Base-by-base conservation (phyloP, 176 grass and related monocot species). In the Oryza meyeriana region DNA sequence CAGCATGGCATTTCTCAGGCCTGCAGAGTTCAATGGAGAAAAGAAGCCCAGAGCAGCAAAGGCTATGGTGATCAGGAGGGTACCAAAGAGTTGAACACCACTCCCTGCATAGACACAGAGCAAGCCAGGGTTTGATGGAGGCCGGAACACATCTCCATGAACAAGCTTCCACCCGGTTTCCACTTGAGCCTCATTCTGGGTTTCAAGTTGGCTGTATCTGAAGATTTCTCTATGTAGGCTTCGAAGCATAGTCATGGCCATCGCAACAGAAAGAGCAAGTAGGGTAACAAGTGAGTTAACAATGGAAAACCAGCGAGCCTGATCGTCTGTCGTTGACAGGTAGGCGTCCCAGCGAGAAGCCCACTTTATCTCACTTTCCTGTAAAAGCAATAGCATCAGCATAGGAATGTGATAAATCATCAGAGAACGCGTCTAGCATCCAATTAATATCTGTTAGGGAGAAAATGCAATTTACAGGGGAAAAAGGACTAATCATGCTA, bases 111-210 rank as follows among this genome's bases (percentile, higher is more conserved):
- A 86, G 32, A 73, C 84, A 79, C 84, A 80, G 16, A 86, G 69
- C 8, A 79, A 41, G 17, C 66, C 84, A 18, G 84, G 78, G 69
- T 80, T 86, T 9, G 24, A 38, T 30, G 84, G 84, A 80, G 84
- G 76, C 25, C 84, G 68, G 59, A 86, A 86, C 16, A 86, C 76
- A 30, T 86, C 84, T 66, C 84, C 84, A 66, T 86, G 84, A 57
- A 86, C 84, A 86, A 86, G 84, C 59, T 86, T 86, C 84, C 84
- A 86, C 29, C 84, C 76, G 36, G 84, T 86, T 72, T 86, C 76
- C 12, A 74, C 76, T 55, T 86, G 84, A 42, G 84, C 69, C 61
- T 86, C 84, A 66, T 74, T 77, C 73, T 80, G 52, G 31, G 84
- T 74, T 74, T 86, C 84, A 40, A 86, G 76, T 22, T 79, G 69